Percentiles rank a stretch among this genome's conserved stretches.
phyloP scores from a whole-genome alignment of 257 asterid genomes.

The Plantago elongata region DNA sequence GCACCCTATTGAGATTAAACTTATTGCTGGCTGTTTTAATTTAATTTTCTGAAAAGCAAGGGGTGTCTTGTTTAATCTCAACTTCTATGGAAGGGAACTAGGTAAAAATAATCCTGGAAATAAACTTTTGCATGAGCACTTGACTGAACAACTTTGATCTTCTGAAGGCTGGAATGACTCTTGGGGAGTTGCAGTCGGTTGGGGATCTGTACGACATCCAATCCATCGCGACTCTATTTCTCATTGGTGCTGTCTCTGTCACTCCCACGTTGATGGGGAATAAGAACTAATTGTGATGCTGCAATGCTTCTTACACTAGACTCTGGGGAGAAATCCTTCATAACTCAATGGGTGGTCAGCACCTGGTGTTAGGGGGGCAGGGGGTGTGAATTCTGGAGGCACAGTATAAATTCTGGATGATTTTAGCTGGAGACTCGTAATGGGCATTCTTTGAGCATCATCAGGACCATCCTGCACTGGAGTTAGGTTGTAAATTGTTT shows the following conservation, averaged over 20 bases:
- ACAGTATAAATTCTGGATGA: slow-evolving; percentile 14
- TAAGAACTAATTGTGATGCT: slow-evolving; percentile 35
- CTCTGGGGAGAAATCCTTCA: slow-evolving; percentile 7
- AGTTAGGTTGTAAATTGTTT: slow-evolving; percentile 20
- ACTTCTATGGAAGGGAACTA: no score
- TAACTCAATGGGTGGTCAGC: neutral
- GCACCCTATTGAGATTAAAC: no score
- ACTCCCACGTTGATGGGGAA: slow-evolving; percentile 70
- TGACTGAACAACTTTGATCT: slow-evolving; percentile 2
- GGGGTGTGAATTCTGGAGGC: slow-evolving; percentile 10
- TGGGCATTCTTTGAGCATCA: slow-evolving; percentile 12
- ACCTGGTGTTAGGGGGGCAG: neutral
- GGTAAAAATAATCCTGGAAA: neutral
- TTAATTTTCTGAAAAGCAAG: no score
- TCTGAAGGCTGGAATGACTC: slow-evolving; percentile 85
- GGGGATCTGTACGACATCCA: slow-evolving; percentile 90
- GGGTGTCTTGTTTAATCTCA: no score
- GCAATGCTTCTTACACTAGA: slow-evolving; percentile 9
- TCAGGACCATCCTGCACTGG: neutral
- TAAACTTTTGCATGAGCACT: neutral
- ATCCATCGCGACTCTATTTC: slow-evolving; percentile 74
- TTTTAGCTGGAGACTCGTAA: slow-evolving; percentile 15
- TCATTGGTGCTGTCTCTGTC: slow-evolving; percentile 65
- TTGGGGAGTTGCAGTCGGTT: slow-evolving; percentile 81
- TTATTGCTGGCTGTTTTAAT: no score